These are phyloP conservation scores for Botrytis pseudocinerea DNA, from an alignment of 2,329 filamentous ascomycete species.

Conservation along the genomic window DNA sequence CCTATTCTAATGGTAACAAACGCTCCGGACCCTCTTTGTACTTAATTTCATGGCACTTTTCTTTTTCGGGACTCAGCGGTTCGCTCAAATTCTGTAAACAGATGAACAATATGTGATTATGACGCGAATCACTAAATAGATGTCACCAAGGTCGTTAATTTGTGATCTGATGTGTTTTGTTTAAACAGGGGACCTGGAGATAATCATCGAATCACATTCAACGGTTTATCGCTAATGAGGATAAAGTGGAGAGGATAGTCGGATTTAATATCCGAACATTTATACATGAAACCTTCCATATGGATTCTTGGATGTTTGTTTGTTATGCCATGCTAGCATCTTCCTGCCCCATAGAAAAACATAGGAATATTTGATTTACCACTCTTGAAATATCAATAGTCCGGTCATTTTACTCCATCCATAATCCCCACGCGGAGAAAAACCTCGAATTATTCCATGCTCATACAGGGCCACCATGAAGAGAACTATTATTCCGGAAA, in stretches of 20 bases:
- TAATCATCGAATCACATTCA: neutral
- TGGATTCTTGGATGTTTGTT: neutral
- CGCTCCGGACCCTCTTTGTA: neutral
- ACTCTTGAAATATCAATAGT: neutral
- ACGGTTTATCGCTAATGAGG: neutral
- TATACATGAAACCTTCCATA: constrained; percentile 16
- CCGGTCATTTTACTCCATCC: neutral
- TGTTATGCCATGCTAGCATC: neutral
- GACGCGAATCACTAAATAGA: neutral
- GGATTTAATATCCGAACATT: constrained; percentile 5
- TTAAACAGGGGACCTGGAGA: neutral
- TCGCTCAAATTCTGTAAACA: constrained; percentile 1
- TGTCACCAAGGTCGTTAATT: neutral
- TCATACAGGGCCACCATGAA: neutral
- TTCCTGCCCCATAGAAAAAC: neutral
- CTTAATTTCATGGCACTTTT: constrained; percentile 6
- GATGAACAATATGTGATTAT: neutral
- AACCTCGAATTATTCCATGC: neutral
- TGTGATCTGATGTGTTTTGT: constrained; percentile 17
- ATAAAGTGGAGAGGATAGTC: neutral
- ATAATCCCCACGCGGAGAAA: neutral
- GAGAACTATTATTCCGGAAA: neutral
- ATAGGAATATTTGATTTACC: neutral
- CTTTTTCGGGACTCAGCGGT: constrained; percentile 14
- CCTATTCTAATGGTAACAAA: neutral